Evolutionary conservation across 768 basidiomycete genomes (phyloP), one percentile per base, ranked within the genome.

Genomic region (Kwoniella bestiolae): DNA sequence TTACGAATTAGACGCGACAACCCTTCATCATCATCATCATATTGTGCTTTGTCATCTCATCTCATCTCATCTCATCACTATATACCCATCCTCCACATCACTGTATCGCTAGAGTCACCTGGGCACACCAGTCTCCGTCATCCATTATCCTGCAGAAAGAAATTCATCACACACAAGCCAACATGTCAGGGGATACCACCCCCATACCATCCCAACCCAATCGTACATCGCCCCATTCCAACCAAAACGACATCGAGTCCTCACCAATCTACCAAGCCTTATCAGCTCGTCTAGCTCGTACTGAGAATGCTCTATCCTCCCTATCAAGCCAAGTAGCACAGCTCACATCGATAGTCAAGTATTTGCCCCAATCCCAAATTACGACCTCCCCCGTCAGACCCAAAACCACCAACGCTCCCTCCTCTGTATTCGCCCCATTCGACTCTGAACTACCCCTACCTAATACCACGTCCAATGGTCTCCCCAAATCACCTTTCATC

Each of bases 181-280:
- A 14, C 1, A 63, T 63, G 62, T 57, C 62, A 21, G 62, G 62
- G 26, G 53, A 56, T 14, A 34, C 44, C 1, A 63, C 62, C 9
- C 55, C 62, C 23, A 18, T 56, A 9, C 62, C 61, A 44, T 52
- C 25, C 16, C 60, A 47, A 25, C 58, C 41, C 9, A 29, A 32
- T 5, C 26, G 32, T 35, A 32, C 41, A n/a, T 31, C 25, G 12
- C 47, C 35, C 46, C 59, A 23, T 38, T 50, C 9, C 26, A 21
- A n/a, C 52, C 52, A 23, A 29, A 23, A 45, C 44, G 74, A 72
- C 7, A 71, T 69, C 61, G 64, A 68, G 41, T 62, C 67, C 3
- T 75, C 73, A 6, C 76, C 76, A n/a, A 63, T 72, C 3, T 78
- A 72, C 53, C 65, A 66, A 44, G 71, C 72, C 9, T 64, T 78